Conservation (phyloP, 768 basidiomycete genomes). For the Podaxis pistillaris region DNA sequence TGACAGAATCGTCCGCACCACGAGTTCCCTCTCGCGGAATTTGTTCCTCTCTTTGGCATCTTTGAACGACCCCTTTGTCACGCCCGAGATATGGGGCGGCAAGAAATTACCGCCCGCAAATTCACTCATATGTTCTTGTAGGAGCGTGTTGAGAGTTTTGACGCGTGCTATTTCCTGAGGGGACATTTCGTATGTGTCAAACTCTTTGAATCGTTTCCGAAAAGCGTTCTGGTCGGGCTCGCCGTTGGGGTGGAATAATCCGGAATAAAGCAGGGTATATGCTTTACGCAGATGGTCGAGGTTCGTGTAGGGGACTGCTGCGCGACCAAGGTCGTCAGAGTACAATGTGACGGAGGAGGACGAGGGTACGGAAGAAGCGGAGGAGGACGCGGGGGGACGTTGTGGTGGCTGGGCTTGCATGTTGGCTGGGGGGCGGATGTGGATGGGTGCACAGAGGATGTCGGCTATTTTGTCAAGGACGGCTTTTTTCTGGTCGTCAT, state of each 20-base stretch:
- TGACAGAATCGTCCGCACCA: slow-evolving; percentile 9
- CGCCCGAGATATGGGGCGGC: slow-evolving; percentile 10
- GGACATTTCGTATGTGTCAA: slow-evolving; percentile 10
- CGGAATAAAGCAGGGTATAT: slow-evolving; percentile 8
- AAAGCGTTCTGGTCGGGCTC: slow-evolving; percentile 7
- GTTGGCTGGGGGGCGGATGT: neutral
- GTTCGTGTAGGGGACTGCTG: slow-evolving; percentile 7
- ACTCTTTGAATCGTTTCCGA: slow-evolving; percentile 7
- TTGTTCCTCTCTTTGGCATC: slow-evolving; percentile 11
- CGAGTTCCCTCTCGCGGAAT: slow-evolving; percentile 3
- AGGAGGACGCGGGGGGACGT: neutral
- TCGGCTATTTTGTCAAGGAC: slow-evolving; percentile 13
- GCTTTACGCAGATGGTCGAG: slow-evolving; percentile 8
- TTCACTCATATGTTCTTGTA: slow-evolving; percentile 11
- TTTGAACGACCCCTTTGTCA: slow-evolving; percentile 6
- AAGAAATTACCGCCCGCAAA: slow-evolving; percentile 13
- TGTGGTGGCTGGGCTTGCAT: slow-evolving; percentile 8
- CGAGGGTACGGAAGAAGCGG: neutral
- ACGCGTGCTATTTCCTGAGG: slow-evolving; percentile 6
- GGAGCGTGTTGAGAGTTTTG: slow-evolving; percentile 8
- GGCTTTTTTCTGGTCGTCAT: slow-evolving; percentile 6
- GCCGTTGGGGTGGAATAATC: slow-evolving; percentile 10
- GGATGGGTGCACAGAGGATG: slow-evolving; percentile 11
- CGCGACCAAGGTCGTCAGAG: neutral
- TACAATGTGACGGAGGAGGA: neutral